Evolutionary conservation across 495 filamentous ascomycete genomes (phyloP).

Genomic region (Parathielavia hyrcaniae): DNA sequence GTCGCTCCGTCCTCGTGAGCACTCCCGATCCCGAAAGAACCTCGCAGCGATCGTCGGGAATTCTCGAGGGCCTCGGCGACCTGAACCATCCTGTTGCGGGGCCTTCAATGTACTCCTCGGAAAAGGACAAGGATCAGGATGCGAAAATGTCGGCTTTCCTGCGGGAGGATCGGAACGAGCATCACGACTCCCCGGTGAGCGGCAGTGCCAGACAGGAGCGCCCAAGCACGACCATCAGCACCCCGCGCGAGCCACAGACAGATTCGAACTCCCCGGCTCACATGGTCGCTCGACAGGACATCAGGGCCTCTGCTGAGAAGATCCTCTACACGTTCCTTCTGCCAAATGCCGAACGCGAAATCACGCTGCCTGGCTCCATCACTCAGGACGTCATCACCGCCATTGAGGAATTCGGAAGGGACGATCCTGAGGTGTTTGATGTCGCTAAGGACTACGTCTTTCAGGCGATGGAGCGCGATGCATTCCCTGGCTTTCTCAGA

Average conservation of each 20-base stretch:
- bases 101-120: constrained; percentile 42
- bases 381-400: constrained; percentile 69
- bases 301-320: constrained; percentile 90
- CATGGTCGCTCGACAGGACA: constrained; percentile 76
- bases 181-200: constrained; percentile 59
- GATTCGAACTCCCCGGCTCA: constrained; percentile 75
- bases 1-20: constrained; percentile 83
- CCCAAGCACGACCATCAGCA: constrained; percentile 56
- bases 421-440: constrained; percentile 96
- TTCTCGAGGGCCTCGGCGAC: constrained; percentile 67
- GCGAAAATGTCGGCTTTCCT: constrained; percentile 85
- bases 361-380: constrained; percentile 82
- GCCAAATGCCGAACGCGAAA: constrained; percentile 88
- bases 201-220: constrained; percentile 60
- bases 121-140: constrained; percentile 64
- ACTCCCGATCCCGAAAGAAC: constrained; percentile 85
- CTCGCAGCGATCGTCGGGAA: constrained; percentile 75
- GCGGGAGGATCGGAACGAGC: constrained; percentile 59
- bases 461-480: constrained; percentile 98
- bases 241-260: constrained; percentile 48
- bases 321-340: constrained; percentile 94
- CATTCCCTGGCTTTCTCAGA: constrained; percentile 91
- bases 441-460: constrained; percentile 98
- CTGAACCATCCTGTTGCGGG: constrained; percentile 53
- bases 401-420: constrained; percentile 82